Base-by-base conservation (phyloP, 805 yeast genomes). In the Jamesozyma rosinii region DNA sequence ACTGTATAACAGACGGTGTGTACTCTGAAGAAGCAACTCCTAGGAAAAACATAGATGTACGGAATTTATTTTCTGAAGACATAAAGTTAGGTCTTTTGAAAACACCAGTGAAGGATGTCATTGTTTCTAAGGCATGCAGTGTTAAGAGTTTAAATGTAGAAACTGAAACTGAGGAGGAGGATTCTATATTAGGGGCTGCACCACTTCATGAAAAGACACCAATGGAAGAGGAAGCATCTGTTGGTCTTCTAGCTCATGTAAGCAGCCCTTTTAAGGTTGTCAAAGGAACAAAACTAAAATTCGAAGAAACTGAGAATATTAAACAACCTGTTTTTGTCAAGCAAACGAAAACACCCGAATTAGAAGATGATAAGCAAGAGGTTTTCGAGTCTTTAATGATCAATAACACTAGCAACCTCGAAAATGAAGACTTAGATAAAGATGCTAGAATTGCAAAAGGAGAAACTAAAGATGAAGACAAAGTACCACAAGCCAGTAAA, bases 211-310 rank as follows among this genome's bases (percentile, higher is more conserved):
- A 32, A 31, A 19, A 11, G 17, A 21, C 20, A 14, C 26, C 37
- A 10, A 22, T 13, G 14, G 45, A 49, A 3, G 38, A 43, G 9
- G 22, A 32, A 3, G 8, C 5, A 13, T 32, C 14, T 11, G 10
- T 10, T 15, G 32, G 17, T 18, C 19, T 26, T 5, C 19, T 17
- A 17, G 6, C 33, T 3, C 63, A 58, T 41, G 50, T 55, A 22
- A 46, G 47, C 14, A 59, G 63, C 41, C 64, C 64, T 2, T 59
- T 59, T 35, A 59, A 57, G 42, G 55, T 57, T 5, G 35, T 46
- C 14, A 44, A 45, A 22, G 38, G 49, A 4, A 48, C 40, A 33
- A 41, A 48, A 9, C n/a, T 2, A 11, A 17, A 35, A 18, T 26
- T 34, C 15, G 45, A 44, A 5, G 11, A 17, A 1, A 37, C 30